A percentile compares a stretch with the other conserved stretches of the same genome.
These are phyloP conservation scores for Phytophthora ohioensis DNA, from an alignment of 352 stramenopile species.

Conservation along the genomic window DNA sequence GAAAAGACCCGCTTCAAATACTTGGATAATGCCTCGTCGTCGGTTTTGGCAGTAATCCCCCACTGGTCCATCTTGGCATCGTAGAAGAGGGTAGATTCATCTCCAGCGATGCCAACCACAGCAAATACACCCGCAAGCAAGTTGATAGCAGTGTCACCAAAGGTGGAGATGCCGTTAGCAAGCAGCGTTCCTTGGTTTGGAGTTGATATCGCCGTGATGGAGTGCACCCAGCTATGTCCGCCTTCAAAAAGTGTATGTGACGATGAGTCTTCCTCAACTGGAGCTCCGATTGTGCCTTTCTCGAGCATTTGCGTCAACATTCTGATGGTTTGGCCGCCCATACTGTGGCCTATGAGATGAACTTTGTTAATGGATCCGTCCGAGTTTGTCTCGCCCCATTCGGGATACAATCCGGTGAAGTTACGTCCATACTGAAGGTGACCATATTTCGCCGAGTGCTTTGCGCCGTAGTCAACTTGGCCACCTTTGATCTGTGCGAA, in stretches of 20 bases:
- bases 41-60: not conserved
- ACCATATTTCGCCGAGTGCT: slow-evolving; percentile 32
- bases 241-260: not conserved
- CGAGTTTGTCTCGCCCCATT: not conserved
- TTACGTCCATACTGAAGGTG: not conserved
- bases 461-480: slow-evolving; percentile 30
- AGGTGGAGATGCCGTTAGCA: not conserved
- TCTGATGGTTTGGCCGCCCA: not conserved
- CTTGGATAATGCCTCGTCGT: not conserved
- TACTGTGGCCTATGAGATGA: not conserved
- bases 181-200: not conserved
- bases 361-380: not conserved
- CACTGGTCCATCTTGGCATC: not conserved
- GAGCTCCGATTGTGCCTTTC: not conserved
- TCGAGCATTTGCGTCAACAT: not conserved
- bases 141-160: not conserved
- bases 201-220: not conserved
- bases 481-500: slow-evolving; percentile 65
- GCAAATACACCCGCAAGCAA: not conserved
- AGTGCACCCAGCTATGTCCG: not conserved
- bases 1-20: not conserved
- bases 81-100: not conserved
- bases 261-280: not conserved
- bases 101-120: not conserved
- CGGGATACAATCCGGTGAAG: not conserved